Percentiles rank a stretch among this genome's conserved stretches.
phyloP scores from a whole-genome alignment of 108 stramenopile genomes.

The Skeletonema costatum region DNA sequence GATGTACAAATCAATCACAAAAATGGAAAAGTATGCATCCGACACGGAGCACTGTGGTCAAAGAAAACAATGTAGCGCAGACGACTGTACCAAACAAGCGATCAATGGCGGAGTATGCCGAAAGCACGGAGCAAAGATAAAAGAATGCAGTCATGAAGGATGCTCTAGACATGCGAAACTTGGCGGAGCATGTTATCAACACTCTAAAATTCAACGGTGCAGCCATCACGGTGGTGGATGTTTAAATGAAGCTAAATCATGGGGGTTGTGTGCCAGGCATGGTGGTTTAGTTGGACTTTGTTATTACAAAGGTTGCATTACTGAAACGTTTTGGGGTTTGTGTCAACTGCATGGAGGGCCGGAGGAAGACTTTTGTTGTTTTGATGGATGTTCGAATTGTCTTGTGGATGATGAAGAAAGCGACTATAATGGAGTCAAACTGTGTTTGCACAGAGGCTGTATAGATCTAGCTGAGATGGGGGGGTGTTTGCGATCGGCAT shows the following conservation, averaged over 20 bases:
- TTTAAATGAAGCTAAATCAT: not conserved
- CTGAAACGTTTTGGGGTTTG: not conserved
- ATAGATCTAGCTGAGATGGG: not conserved
- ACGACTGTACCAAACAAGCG: not conserved
- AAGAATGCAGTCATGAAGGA: not conserved
- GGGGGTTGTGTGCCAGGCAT: not conserved
- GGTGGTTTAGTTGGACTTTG: not conserved
- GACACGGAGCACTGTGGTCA: not conserved
- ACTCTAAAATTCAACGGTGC: not conserved
- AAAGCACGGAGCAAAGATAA: not conserved
- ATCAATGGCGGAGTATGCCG: not conserved
- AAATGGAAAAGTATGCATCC: not conserved
- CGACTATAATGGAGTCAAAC: not conserved
- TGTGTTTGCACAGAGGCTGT: not conserved
- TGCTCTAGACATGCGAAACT: not conserved
- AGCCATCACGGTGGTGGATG: not conserved
- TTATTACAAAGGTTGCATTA: not conserved
- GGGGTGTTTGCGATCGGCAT: not conserved
- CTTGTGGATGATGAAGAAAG: not conserved
- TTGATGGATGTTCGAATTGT: not conserved
- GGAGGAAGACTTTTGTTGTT: not conserved
- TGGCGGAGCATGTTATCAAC: not conserved
- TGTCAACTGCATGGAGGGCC: not conserved
- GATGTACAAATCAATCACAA: not conserved
- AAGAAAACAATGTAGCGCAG: not conserved